Evolutionary conservation across 2,329 filamentous ascomycete species (phyloP).

Genomic region (Aspergillus costaricaensis): DNA sequence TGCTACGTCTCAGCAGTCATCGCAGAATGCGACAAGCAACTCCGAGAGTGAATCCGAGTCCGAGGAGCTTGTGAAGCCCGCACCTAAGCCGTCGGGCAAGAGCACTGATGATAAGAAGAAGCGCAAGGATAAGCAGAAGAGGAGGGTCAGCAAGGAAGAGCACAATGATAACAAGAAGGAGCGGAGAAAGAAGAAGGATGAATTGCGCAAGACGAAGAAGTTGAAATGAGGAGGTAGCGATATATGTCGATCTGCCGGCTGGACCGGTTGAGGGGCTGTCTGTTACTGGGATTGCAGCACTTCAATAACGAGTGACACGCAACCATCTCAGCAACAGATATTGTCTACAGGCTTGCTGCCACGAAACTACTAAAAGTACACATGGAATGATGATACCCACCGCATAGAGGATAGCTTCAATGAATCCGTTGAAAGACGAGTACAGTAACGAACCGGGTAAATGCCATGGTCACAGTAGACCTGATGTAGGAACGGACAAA

Average conservation of each 20-base stretch:
- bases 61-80: slow-evolving; percentile 5
- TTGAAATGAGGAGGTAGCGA: slow-evolving; percentile 22
- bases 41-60: slow-evolving; percentile 20
- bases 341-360: too few relatives aligned
- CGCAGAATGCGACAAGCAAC: slow-evolving; percentile 15
- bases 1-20: slow-evolving; percentile 27
- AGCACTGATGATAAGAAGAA: slow-evolving; percentile 24
- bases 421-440: too few relatives aligned
- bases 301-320: background rate
- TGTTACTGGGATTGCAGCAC: background rate
- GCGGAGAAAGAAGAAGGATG: slow-evolving; percentile 15
- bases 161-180: slow-evolving; percentile 42
- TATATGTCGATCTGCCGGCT: slow-evolving; percentile 6
- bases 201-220: slow-evolving; percentile 31
- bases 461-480: too few relatives aligned
- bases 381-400: too few relatives aligned
- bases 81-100: slow-evolving; percentile 9
- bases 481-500: background rate
- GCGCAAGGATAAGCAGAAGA: slow-evolving; percentile 33
- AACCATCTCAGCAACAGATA: too few relatives aligned
- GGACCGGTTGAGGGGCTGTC: background rate
- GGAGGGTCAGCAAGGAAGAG: slow-evolving; percentile 30
- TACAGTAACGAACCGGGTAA: too few relatives aligned
- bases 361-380: too few relatives aligned
- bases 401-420: too few relatives aligned